phyloP scores from a whole-genome alignment of 768 basidiomycete genomes.

The Rickenella mellea region DNA sequence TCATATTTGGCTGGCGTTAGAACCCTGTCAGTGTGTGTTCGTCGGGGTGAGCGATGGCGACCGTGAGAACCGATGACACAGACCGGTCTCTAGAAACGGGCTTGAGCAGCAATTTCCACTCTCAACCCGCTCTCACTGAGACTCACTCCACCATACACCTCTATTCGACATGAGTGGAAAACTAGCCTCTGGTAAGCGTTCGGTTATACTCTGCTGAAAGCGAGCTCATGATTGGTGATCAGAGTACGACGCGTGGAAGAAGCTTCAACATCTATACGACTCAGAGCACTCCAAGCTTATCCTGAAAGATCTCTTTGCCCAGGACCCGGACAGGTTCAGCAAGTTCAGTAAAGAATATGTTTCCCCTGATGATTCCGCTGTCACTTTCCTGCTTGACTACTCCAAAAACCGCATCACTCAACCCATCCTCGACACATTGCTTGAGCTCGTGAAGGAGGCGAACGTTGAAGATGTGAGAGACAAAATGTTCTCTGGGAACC shows the following conservation, averaged over 20 bases:
- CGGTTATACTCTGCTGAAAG: neutral
- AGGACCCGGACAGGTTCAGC: slow-evolving; percentile 79
- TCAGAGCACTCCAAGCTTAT: slow-evolving; percentile 61
- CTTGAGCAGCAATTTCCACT: too few species aligned
- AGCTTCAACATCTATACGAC: slow-evolving; percentile 79
- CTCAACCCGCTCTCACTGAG: too few species aligned
- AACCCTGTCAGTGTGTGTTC: too few species aligned
- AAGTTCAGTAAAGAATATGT: slow-evolving; percentile 77
- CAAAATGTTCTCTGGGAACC: slow-evolving; percentile 90
- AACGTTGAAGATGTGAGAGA: slow-evolving; percentile 76
- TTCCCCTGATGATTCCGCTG: slow-evolving; percentile 52
- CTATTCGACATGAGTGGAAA: slow-evolving; percentile 65
- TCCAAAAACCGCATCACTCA: slow-evolving; percentile 94
- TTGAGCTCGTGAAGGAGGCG: slow-evolving; percentile 79
- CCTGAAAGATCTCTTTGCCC: slow-evolving; percentile 86
- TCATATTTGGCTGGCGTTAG: too few species aligned
- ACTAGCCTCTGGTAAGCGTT: slow-evolving; percentile 46
- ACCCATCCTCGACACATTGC: slow-evolving; percentile 68
- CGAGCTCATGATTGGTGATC: neutral
- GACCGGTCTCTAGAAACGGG: too few species aligned
- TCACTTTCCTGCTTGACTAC: slow-evolving; percentile 87
- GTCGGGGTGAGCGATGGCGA: too few species aligned
- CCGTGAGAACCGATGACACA: too few species aligned
- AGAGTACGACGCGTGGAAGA: slow-evolving; percentile 90
- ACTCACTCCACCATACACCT: too few species aligned